Evolutionary conservation across 2,329 filamentous ascomycete species (phyloP), one percentile per base, ranked within the genome.

Genomic region (Arthroderma sp.): DNA sequence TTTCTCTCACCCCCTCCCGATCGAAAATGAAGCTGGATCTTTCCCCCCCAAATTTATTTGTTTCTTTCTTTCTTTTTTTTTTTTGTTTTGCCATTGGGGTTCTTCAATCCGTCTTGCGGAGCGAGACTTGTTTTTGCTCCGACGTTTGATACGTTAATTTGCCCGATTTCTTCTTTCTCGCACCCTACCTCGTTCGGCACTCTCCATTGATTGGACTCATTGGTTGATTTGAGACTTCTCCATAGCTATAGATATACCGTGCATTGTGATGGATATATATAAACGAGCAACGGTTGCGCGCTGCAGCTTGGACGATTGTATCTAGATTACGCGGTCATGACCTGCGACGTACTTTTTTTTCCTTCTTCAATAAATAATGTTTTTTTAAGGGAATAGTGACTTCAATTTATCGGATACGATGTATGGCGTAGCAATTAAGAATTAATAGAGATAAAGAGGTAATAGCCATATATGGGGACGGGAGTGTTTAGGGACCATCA

Each of bases 401-500:
- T 5, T 3, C 11, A 38, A 15, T 22, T 22, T 22, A 22, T 22
- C 15, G 15, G 15, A 22, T 22, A 22, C 15, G 15, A 22, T 22
- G 15, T 22, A 22, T 22, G 15, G 22, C 30, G 27, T 31, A 44
- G 9, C 9, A 8, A 6, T 15, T 7, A 33, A 6, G 22, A 42
- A n/a, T n/a, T 30, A 8, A 31, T n/a, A 22, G 8, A 10, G n/a
- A 30, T n/a, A 42, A n/a, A 9, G 29, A 29, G 8, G 28, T 11
- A 30, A 32, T 34, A 36, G 38, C 30, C 40, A 33, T 11, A 28
- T 10, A 4, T 15, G n/a, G 29, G 31, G 36, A 38, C 40, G 29
- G 32, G 15, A 22, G 15, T 22, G 15, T 22, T 22, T 22, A 22
- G 15, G 15, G 15, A 22, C 15, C 40, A 39, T 56, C 57, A 69